phyloP scores from a whole-genome alignment of 2,329 filamentous ascomycete genomes.

The Ceratocystiopsis sp. region DNA sequence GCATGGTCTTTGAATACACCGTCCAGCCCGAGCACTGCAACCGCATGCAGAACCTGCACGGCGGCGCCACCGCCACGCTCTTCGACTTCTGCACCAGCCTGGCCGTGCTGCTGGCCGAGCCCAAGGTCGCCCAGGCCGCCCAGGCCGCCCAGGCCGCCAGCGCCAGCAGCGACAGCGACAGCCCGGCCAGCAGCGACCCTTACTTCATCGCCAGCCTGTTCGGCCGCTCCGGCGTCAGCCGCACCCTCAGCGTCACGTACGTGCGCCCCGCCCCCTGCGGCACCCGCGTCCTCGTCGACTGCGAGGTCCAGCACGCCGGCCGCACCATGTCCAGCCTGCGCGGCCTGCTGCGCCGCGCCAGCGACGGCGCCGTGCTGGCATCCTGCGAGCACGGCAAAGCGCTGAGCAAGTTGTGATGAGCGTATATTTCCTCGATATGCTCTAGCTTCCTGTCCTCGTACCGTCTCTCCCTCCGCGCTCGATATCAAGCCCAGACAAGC shows the following conservation, averaged over 20 bases:
- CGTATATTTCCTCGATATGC: slow-evolving; percentile 27
- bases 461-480: too few species aligned
- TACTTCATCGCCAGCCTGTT: slow-evolving; percentile 38
- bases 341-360: slow-evolving; percentile 35
- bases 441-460: neutral
- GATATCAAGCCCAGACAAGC: too few species aligned
- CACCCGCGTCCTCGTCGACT: slow-evolving; percentile 32
- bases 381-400: slow-evolving; percentile 49
- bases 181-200: neutral
- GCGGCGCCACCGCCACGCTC: slow-evolving; percentile 46
- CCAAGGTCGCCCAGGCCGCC: slow-evolving; percentile 28
- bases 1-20: slow-evolving; percentile 23
- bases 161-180: neutral
- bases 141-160: neutral
- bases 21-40: slow-evolving; percentile 36
- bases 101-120: slow-evolving; percentile 36
- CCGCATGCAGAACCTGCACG: slow-evolving; percentile 36
- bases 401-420: too few species aligned
- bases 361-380: slow-evolving; percentile 34
- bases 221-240: slow-evolving; percentile 43
- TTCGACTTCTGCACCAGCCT: slow-evolving; percentile 50
- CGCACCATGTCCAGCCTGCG: slow-evolving; percentile 34
- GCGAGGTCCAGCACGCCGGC: slow-evolving; percentile 41
- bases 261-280: slow-evolving; percentile 41
- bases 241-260: slow-evolving; percentile 51